Conservation (phyloP, 1,284 basidiomycete species). For the Erythrobasidium hasegawianum region DNA sequence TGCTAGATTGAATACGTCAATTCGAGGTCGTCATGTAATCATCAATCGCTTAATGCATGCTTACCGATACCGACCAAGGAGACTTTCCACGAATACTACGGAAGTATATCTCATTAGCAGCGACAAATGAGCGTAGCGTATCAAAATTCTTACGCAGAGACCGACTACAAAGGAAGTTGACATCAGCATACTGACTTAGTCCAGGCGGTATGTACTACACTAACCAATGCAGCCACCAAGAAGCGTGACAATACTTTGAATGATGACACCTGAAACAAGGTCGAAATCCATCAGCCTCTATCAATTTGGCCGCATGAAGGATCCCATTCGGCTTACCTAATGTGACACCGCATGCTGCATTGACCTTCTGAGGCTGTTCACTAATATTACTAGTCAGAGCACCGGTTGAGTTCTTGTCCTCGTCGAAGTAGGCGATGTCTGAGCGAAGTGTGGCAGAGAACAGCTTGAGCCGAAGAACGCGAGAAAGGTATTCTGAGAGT, state of each 20-base stretch:
- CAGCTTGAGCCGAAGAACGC: constrained; percentile 46
- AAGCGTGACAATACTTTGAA: constrained; percentile 73
- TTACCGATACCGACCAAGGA: constrained; percentile 15
- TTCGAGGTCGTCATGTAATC: too few species aligned
- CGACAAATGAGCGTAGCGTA: too few species aligned
- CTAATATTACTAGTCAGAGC: constrained; percentile 73
- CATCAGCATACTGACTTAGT: too few species aligned
- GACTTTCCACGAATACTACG: constrained; percentile 32
- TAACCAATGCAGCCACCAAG: constrained; percentile 62
- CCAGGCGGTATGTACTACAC: too few species aligned
- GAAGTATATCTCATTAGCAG: too few species aligned
- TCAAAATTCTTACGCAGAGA: too few species aligned
- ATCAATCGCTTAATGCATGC: too few species aligned
- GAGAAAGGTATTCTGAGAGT: constrained; percentile 45
- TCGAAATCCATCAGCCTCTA: background rate
- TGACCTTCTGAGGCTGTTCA: constrained; percentile 87
- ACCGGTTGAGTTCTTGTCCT: constrained; percentile 58
- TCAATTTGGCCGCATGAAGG: too few species aligned
- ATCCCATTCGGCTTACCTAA: constrained; percentile 49
- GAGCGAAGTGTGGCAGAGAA: constrained; percentile 47
- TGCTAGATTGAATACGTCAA: constrained; percentile 10
- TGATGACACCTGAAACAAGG: constrained; percentile 57
- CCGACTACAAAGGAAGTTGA: too few species aligned
- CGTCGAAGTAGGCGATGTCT: constrained; percentile 51
- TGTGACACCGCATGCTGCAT: constrained; percentile 83